phyloP scores from a whole-genome alignment of 2,329 filamentous ascomycete species.

The Peltaster fructicola region DNA sequence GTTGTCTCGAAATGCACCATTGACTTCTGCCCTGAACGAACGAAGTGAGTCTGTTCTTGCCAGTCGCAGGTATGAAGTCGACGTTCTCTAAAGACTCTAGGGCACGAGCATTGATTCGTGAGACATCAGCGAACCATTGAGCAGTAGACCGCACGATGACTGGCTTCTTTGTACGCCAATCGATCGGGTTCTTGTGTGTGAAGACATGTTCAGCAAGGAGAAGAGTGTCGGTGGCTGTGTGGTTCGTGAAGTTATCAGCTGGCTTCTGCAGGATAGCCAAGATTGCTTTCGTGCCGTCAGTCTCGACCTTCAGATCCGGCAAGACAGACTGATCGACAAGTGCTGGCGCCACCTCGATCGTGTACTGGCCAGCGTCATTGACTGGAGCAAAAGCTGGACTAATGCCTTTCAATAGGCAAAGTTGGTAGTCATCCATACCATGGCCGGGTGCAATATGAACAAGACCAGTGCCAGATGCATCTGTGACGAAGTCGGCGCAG shows the following conservation, averaged over 20 bases:
- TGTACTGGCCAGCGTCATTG: conserved; percentile 66
- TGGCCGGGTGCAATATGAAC: conserved; percentile 91
- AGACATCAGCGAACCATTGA: conserved; percentile 95
- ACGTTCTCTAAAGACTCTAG: conserved; percentile 53
- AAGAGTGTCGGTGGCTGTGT: conserved; percentile 12
- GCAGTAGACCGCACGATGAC: conserved; percentile 83
- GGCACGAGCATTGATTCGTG: conserved; percentile 57
- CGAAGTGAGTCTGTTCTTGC: conserved; percentile 58
- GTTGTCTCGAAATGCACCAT: conserved; percentile 95
- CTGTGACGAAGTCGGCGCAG: conserved; percentile 74
- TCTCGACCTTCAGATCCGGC: conserved; percentile 54
- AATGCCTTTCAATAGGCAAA: conserved; percentile 54
- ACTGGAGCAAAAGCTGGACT: conserved; percentile 59
- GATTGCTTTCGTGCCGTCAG: conserved; percentile 50
- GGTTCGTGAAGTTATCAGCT: no score
- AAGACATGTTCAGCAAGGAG: conserved; percentile 56
- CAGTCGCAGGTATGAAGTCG: conserved; percentile 59
- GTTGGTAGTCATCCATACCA: conserved; percentile 88
- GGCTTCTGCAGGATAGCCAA: conserved; percentile 45
- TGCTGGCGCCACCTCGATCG: conserved; percentile 56
- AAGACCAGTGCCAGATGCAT: conserved; percentile 81
- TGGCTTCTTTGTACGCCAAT: conserved; percentile 90
- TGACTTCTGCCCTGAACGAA: conserved; percentile 80
- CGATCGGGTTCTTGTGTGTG: conserved; percentile 88
- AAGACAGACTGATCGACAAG: conserved; percentile 29